Base-by-base conservation (phyloP, 2,329 filamentous ascomycete species). In the Fusarium austroafricanum region DNA sequence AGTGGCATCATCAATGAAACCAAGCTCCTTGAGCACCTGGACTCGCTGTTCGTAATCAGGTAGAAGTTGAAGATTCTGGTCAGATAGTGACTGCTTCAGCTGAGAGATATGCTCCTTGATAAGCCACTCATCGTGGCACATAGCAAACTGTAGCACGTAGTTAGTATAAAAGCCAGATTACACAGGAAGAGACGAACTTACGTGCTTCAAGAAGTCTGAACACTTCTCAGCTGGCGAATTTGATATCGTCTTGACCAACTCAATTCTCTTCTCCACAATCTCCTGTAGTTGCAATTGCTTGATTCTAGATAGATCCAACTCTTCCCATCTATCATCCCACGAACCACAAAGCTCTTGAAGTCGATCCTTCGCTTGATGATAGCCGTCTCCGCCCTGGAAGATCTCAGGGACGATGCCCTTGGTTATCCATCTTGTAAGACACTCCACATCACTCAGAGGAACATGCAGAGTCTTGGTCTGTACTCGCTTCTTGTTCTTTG, bases 31-130 rank as follows among this genome's bases (percentile, higher is more conserved):
- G 44, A 99, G 86, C 0, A 99, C 96, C 66, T 91, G 89, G 37
- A 98, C 93, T 49, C 96, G 91, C 80, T 98, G 96, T 76, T 98
- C 92, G 76, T 99, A 99, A 79, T 99, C 96, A 0, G 96, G 96
- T 11, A 99, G 87, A 6, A 99, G 87, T 75, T 97, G 94, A 4
- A 99, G 87, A 75, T 98, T 98, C 77, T 98, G 95, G 77, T 98
- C 94, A 2, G 96, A 97, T 81, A 98, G 93, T 28, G 95, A 85
- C 75, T 93, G 91, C 64, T 94, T 93, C 61, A 99, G 84, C 64
- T 94, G 90, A 15, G 90, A 88, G 72, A 99, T 97, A 73, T 96
- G 94, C 77, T 97, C 94, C 77, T 96, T 93, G 78, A 99, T 93
- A 45, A 97, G 86, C 94, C 95, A 98, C 79, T 97, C 92, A 75